phyloP scores from a whole-genome alignment of 495 filamentous ascomycete species.

The Podospora bellae-mahoneyi region DNA sequence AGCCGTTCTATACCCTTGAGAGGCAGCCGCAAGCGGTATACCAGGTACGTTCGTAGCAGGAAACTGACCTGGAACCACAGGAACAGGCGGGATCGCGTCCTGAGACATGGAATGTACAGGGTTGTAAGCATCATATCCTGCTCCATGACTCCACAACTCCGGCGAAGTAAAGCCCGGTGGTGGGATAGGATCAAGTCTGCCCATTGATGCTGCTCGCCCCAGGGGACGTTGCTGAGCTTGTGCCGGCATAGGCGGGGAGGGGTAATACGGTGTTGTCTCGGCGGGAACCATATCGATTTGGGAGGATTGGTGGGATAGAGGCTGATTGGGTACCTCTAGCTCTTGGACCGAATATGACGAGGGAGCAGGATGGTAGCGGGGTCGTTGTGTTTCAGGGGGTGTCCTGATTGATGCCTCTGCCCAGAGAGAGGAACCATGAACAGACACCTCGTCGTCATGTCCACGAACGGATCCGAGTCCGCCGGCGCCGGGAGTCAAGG shows the following conservation, averaged over 20 bases:
- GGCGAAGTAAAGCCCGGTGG: background rate
- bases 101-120: background rate
- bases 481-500: background rate
- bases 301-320: background rate
- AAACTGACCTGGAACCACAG: background rate
- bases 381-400: background rate
- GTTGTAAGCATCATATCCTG: background rate
- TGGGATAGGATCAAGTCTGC: background rate
- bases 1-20: background rate
- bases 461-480: background rate
- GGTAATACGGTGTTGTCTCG: background rate
- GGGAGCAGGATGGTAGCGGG: background rate
- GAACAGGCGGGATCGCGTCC: background rate
- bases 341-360: background rate
- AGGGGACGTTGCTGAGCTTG: background rate
- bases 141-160: background rate
- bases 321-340: background rate
- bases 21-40: background rate
- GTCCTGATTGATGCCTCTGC: background rate
- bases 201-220: background rate
- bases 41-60: background rate
- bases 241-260: background rate
- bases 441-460: background rate
- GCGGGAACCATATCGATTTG: background rate
- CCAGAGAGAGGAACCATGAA: background rate